phyloP scores from a whole-genome alignment of 2,329 filamentous ascomycete genomes.

The Ciborinia camelliae region DNA sequence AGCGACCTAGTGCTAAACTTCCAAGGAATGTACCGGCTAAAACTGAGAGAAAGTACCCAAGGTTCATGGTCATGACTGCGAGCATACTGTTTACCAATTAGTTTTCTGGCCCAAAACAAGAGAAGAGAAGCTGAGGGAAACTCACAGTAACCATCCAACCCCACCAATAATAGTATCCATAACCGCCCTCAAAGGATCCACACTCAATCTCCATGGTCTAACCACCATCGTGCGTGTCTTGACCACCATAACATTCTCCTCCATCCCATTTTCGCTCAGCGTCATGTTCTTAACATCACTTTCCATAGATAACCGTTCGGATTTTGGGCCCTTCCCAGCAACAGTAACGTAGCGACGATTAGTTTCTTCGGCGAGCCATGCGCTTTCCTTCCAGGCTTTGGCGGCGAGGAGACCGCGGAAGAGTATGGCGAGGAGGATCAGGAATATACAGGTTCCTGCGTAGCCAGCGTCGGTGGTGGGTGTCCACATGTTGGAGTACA shows the following conservation, averaged over 20 bases:
- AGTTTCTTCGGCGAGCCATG: constrained; percentile 69
- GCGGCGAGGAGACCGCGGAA: constrained; percentile 70
- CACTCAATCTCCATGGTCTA: constrained; percentile 76
- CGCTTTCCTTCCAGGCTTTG: constrained; percentile 59
- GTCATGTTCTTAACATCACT: constrained; percentile 59
- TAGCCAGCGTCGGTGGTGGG: constrained; percentile 68
- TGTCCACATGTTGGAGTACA: constrained; percentile 70
- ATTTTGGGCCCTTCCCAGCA: constrained; percentile 50
- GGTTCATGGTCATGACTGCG: constrained; percentile 85
- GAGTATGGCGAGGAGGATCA: constrained; percentile 69
- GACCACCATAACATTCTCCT: constrained; percentile 76
- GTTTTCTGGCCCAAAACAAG: constrained; percentile 15
- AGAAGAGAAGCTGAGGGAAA: constrained; percentile 34
- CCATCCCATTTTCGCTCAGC: constrained; percentile 71
- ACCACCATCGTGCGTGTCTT: constrained; percentile 50
- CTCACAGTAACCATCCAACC: constrained; percentile 82
- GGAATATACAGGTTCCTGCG: constrained; percentile 87
- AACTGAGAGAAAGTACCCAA: constrained; percentile 81
- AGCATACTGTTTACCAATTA: constrained; percentile 63
- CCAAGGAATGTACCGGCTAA: constrained; percentile 79
- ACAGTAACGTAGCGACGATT: constrained; percentile 75
- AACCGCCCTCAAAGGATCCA: constrained; percentile 70
- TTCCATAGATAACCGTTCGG: constrained; percentile 41
- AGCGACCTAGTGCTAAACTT: constrained; percentile 54
- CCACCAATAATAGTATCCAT: constrained; percentile 71